Evolutionary conservation across 805 yeast genomes (phyloP), one percentile per base, ranked within the genome.

Genomic region (Metschnikowia noctiluminum): DNA sequence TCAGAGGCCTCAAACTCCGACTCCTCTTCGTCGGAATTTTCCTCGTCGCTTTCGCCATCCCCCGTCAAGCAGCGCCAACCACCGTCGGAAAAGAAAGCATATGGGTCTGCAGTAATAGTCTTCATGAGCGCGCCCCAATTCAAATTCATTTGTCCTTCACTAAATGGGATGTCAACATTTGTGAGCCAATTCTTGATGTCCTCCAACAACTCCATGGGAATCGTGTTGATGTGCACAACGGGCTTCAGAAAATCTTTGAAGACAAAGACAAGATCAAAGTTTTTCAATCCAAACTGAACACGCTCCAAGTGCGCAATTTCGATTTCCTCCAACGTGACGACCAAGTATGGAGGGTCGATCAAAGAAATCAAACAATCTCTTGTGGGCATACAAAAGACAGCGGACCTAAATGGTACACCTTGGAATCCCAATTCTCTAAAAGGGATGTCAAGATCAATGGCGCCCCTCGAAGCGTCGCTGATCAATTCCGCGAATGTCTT

Each of bases 101-200:
- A 89, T 12, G 99, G 98, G 66, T 94, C 97, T 4, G 90, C 84
- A 55, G 79, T 82, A 54, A 92, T 82, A 0, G 97, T 89, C 70
- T 90, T 92, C 97, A 94, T 92, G 63, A 94, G 91, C 26, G 90
- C 85, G 12, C 83, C 76, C 99, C 99, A 94, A 71, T 89, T 90
- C 80, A 94, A 82, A 72, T 92, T 92, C 71, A 94, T 86, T 40
- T 96, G 91, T 46, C 97, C 97, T 61, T 90, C 97, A 63, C 91
- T 87, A 72, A 79, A 84, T 35, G 99, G 96, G 54, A 94, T 87
- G 66, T 94, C 99, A 62, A 94, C 96, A 65, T 94, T 96, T n/a
- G 96, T 89, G 51, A 94, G 75, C 99, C 99, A 94, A 43, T 89
- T 89, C 68, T 92, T 94, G 53, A 94, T 87, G 63, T 87, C 92